These are phyloP conservation scores for Sporothrix luriei DNA, from an alignment of 2,329 filamentous ascomycete species.

Conservation along the genomic window DNA sequence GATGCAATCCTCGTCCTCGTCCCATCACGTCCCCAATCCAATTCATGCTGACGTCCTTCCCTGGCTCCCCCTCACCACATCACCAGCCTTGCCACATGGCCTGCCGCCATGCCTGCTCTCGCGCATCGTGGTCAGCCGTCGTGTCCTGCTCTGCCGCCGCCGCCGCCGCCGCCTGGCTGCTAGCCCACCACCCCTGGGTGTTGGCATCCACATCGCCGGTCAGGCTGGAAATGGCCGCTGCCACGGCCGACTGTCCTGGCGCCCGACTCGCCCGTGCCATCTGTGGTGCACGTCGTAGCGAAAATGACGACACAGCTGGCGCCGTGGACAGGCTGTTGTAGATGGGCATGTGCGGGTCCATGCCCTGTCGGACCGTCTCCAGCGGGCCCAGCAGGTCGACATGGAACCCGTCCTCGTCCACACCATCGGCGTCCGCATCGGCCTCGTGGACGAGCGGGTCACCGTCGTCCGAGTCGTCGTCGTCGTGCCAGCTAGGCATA, in stretches of 20 bases:
- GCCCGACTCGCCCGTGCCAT: not conserved
- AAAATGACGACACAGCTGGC: not conserved
- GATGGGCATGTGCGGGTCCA: not conserved
- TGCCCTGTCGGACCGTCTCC: not conserved
- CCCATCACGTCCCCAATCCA: not conserved
- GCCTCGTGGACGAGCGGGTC: too few species aligned
- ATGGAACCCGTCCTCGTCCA: not conserved
- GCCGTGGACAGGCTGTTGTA: not conserved
- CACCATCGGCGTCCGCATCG: too few species aligned
- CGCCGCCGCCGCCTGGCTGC: not conserved
- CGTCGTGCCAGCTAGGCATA: not conserved
- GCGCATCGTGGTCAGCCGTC: not conserved
- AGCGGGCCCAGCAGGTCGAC: conserved; percentile 16
- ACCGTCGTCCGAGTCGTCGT: not conserved
- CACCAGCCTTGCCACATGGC: conserved; percentile 14
- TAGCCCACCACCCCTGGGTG: not conserved
- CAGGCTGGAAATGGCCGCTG: not conserved
- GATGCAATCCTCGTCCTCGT: too few species aligned
- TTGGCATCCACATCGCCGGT: not conserved
- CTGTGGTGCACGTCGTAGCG: not conserved
- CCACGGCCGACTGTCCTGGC: not conserved
- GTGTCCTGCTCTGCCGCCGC: not conserved
- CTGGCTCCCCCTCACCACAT: not conserved
- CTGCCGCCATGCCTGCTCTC: conserved; percentile 14
- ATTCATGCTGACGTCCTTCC: not conserved